Evolutionary conservation across 2,329 filamentous ascomycete species (phyloP).

Genomic region (Ceratocystiopsis brevicomis): DNA sequence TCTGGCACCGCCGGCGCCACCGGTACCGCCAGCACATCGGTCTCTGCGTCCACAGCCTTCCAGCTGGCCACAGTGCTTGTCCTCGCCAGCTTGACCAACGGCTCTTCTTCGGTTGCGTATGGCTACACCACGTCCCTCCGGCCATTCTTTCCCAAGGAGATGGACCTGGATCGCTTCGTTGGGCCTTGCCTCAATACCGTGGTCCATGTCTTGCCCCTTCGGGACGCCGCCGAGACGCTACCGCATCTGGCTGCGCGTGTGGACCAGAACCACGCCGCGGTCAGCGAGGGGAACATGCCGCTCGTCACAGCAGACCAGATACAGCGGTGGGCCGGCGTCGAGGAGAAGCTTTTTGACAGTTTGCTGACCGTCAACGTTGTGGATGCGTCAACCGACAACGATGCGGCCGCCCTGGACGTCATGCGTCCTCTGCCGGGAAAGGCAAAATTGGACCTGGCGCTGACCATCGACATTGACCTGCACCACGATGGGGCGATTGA

Average conservation of each 20-base stretch:
- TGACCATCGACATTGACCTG: constrained; percentile 11
- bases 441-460: constrained; percentile 8
- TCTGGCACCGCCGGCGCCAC: constrained; percentile 1
- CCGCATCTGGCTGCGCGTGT: constrained; percentile 5
- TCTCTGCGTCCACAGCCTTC: no score
- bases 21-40: background rate
- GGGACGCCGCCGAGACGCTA: constrained; percentile 1
- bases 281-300: constrained; percentile 10
- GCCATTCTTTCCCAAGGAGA: background rate
- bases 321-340: constrained; percentile 10
- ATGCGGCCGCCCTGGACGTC: no score
- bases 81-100: no score
- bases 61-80: no score
- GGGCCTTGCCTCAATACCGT: constrained; percentile 12
- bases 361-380: constrained; percentile 10
- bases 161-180: constrained; percentile 5
- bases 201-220: constrained; percentile 6
- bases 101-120: no score
- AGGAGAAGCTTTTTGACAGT: constrained; percentile 11
- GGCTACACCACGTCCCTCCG: no score
- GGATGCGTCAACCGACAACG: background rate
- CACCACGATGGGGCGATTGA: constrained; percentile 8
- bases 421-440: constrained; percentile 7
- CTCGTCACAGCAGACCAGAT: constrained; percentile 9
- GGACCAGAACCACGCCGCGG: constrained; percentile 5